Evolutionary conservation across 208 protist genomes (phyloP), one percentile per base, ranked within the genome.

Genomic region (Wallacemonas sp.): DNA sequence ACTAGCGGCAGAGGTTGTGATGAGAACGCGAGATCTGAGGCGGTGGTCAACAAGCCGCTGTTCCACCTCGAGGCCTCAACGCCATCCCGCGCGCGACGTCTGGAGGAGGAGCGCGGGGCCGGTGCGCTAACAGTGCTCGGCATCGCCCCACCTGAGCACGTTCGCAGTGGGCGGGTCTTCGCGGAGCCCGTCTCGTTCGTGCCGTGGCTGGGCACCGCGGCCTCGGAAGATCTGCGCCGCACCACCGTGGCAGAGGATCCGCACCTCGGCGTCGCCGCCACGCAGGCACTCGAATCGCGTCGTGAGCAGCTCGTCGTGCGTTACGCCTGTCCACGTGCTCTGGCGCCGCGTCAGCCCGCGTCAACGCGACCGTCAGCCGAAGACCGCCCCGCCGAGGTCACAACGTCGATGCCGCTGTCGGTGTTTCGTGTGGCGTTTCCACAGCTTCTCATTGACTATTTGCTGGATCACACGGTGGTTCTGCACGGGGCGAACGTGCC

Each of bases 371-470:
- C 1, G 21, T 24, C 6, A n/a, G 29, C 14, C 14, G 44, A 43
- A 27, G 23, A 67, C 6, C 19, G 39, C 5, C 0, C 3, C 3
- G 57, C 21, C 16, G 55, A 57, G 19, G 39, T 32, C 38, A 34
- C 88, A 26, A 49, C 75, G 17, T 58, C 75, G 2, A 89, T 95
- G 81, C 88, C 88, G 9, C 68, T 95, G 9, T 88, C 85, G 8
- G 76, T 95, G 16, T 92, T 95, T 39, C 85, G 88, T 19, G 64
- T 74, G 0, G 76, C 72, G 1, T 92, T 86, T 65, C 85, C 88
- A 17, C 88, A 95, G 70, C 47, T 87, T 34, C 78, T 95, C 44
- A 64, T 95, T n/a, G 83, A 90, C 60, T 95, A 83, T 52, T 48
- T 95, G 36, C 78, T 95, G 1, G 43, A 71, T 39, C 72, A 85